phyloP scores from a whole-genome alignment of 345 rosid genomes.

The Lepidium didymum region DNA sequence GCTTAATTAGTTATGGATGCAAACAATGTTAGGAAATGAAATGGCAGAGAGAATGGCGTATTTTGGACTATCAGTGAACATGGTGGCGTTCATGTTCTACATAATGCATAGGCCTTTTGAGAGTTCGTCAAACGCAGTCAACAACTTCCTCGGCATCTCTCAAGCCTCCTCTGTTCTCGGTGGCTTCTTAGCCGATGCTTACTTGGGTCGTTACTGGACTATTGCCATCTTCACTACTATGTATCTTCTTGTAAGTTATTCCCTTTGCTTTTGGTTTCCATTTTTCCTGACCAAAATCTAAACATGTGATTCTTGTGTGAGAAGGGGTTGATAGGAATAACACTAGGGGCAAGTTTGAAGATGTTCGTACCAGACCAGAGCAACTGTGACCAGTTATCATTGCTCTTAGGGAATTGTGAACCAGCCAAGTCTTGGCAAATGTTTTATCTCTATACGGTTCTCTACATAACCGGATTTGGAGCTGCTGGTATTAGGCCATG shows the following conservation, averaged over 20 bases:
- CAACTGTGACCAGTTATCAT: constrained; percentile 50
- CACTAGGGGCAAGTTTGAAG: constrained; percentile 58
- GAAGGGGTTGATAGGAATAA: constrained; percentile 89
- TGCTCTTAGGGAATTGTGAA: constrained; percentile 65
- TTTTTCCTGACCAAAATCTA: neutral
- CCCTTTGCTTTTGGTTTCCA: neutral
- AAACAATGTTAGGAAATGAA: constrained; percentile 62
- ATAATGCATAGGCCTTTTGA: constrained; percentile 83
- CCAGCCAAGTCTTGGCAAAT: constrained; percentile 84
- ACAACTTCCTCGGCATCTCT: constrained; percentile 86
- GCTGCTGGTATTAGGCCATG: constrained; percentile 96
- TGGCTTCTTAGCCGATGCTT: constrained; percentile 92
- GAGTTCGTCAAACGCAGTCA: constrained; percentile 77
- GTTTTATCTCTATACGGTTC: constrained; percentile 61
- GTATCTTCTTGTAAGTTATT: constrained; percentile 58
- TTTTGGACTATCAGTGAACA: constrained; percentile 86
- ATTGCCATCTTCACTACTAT: constrained; percentile 85
- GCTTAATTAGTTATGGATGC: neutral
- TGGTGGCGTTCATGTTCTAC: constrained; percentile 89
- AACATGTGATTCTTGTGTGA: neutral
- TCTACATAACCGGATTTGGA: constrained; percentile 76
- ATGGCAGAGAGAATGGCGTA: constrained; percentile 98
- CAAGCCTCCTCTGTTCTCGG: constrained; percentile 89
- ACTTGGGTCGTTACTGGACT: constrained; percentile 91
- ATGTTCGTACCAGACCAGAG: constrained; percentile 58